Percentiles rank a stretch among this genome's conserved stretches.
Conservation (phyloP, 345 rosid genomes). For the Eucalyptus melliodora region DNA sequence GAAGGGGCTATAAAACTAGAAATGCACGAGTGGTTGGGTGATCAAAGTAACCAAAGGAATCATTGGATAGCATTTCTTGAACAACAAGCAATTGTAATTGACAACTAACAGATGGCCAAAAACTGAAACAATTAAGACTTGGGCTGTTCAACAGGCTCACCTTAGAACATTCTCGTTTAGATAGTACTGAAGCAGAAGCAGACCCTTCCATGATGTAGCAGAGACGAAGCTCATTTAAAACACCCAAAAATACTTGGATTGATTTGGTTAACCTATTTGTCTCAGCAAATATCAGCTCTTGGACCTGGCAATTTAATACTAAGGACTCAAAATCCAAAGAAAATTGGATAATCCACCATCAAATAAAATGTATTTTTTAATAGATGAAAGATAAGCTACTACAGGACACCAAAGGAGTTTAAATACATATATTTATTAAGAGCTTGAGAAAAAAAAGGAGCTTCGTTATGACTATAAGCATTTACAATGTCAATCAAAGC, state of each 20-base stretch:
- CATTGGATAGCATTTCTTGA: neutral
- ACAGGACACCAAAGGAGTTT: neutral
- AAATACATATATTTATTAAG: neutral
- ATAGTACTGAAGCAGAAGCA: constrained; percentile 22
- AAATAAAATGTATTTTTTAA: neutral
- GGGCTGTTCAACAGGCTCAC: constrained; percentile 2
- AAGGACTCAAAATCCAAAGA: neutral
- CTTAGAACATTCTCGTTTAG: constrained; percentile 55
- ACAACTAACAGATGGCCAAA: neutral
- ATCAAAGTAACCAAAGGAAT: neutral
- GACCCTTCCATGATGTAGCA: constrained; percentile 55
- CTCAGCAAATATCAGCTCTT: constrained; percentile 56
- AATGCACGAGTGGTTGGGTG: neutral
- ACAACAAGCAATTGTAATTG: neutral
- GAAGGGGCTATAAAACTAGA: neutral
- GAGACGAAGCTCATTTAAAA: constrained; percentile 78
- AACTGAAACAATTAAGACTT: neutral
- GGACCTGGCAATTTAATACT: constrained; percentile 34
- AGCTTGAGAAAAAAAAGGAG: neutral
- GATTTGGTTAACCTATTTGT: constrained; percentile 74
- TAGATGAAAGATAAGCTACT: neutral
- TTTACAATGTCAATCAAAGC: neutral
- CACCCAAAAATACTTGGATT: constrained; percentile 70
- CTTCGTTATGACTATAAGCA: neutral
- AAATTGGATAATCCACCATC: neutral